A percentile compares a stretch with the other conserved stretches of the same genome.
Evolutionary conservation across 2,329 filamentous ascomycete species (phyloP).

Genomic region (Aspergillus felis): DNA sequence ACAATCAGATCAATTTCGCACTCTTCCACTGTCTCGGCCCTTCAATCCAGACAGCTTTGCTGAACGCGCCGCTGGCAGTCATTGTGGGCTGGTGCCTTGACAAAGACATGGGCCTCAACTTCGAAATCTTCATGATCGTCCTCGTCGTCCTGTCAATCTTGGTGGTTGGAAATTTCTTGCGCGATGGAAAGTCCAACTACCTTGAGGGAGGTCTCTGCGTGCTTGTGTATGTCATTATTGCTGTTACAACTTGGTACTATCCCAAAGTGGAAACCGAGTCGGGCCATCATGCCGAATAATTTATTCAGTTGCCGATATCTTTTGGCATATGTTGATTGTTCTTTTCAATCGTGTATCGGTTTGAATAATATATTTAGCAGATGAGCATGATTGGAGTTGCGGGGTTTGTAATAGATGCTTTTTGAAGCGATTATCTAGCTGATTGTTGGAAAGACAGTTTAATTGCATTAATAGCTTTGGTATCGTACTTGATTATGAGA

Average conservation of each 20-base stretch:
- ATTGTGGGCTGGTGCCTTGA: conserved; percentile 76
- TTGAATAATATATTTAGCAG: background rate
- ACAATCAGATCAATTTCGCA: conserved; percentile 70
- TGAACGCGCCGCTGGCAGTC: conserved; percentile 80
- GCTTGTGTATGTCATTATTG: conserved; percentile 59
- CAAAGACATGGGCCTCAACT: conserved; percentile 72
- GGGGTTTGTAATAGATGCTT: background rate
- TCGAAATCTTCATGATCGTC: conserved; percentile 81
- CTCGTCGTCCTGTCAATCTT: conserved; percentile 79
- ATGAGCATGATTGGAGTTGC: background rate
- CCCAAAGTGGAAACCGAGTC: conserved; percentile 44
- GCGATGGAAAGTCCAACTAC: conserved; percentile 87
- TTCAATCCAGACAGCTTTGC: conserved; percentile 82
- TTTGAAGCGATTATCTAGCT: background rate
- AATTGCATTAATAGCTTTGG: background rate
- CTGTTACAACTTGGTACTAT: conserved; percentile 59
- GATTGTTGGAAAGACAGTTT: background rate
- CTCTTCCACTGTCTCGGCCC: conserved; percentile 81
- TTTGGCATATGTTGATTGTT: background rate
- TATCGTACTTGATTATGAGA: background rate
- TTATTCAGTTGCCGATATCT: background rate
- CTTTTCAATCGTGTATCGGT: background rate
- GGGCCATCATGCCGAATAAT: background rate
- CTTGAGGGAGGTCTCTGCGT: conserved; percentile 81
- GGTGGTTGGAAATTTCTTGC: conserved; percentile 80